Evolutionary conservation across 2,329 filamentous ascomycete genomes (phyloP).

Genomic region (Metarhizium humberi): DNA sequence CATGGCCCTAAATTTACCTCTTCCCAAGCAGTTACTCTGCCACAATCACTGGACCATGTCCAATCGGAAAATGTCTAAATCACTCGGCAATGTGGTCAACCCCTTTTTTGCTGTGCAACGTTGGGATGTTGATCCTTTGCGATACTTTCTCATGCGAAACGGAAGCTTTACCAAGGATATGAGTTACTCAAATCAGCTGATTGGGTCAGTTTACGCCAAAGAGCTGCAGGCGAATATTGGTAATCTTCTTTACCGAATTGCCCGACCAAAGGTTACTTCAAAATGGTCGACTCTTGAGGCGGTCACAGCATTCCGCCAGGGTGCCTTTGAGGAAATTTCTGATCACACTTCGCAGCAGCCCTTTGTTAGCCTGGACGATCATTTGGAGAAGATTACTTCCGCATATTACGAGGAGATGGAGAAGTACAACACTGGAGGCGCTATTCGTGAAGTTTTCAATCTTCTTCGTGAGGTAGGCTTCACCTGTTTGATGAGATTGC

Average conservation of each 20-base stretch:
- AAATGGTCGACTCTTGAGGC: constrained; percentile 56
- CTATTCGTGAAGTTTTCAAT: constrained; percentile 55
- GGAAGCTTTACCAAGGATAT: constrained; percentile 70
- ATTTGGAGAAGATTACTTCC: constrained; percentile 11
- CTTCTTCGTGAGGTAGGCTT: constrained; percentile 46
- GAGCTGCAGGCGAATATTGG: constrained; percentile 69
- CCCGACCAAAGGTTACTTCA: constrained; percentile 43
- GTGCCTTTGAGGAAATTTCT: constrained; percentile 12
- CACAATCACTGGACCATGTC: constrained; percentile 96
- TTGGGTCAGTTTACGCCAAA: constrained; percentile 72
- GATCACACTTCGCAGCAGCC: background rate
- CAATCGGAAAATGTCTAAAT: constrained; percentile 92
- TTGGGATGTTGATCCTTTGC: constrained; percentile 79
- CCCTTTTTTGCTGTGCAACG: constrained; percentile 85
- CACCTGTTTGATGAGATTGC: too few relatives aligned
- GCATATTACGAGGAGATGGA: constrained; percentile 48
- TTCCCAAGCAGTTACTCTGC: constrained; percentile 71
- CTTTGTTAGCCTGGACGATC: constrained; percentile 18
- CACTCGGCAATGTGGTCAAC: constrained; percentile 87
- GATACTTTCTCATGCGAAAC: constrained; percentile 78
- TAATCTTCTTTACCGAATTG: constrained; percentile 67
- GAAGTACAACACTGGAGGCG: constrained; percentile 51
- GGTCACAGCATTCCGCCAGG: constrained; percentile 28
- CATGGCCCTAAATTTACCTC: constrained; percentile 72
- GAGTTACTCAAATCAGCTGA: constrained; percentile 72